phyloP scores from a whole-genome alignment of 306 rosid genomes.

The Prunus mongolica region DNA sequence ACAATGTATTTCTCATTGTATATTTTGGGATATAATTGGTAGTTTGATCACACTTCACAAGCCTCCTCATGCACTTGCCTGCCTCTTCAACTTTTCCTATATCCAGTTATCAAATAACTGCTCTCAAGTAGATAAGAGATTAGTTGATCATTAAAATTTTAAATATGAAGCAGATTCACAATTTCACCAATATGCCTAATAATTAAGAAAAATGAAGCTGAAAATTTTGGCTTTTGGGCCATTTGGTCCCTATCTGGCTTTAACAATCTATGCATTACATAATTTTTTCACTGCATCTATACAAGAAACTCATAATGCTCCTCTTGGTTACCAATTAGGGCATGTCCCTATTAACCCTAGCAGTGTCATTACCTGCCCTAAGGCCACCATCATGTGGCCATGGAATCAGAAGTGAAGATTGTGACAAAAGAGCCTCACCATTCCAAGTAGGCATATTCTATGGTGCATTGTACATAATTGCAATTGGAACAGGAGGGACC shows the following conservation, averaged over 20 bases:
- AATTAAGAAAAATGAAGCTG: background rate
- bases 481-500: constrained; percentile 79
- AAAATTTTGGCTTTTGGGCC: no score
- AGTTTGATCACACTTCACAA: background rate
- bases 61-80: background rate
- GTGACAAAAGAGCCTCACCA: constrained; percentile 41
- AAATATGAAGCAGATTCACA: background rate
- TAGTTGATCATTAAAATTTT: background rate
- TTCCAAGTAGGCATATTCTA: constrained; percentile 59
- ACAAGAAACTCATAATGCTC: background rate
- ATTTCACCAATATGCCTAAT: background rate
- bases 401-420: constrained; percentile 24
- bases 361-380: constrained; percentile 59
- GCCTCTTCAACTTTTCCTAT: background rate
- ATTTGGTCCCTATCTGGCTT: no score
- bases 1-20: background rate
- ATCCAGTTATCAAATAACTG: background rate
- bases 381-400: constrained; percentile 58
- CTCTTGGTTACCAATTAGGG: constrained; percentile 34
- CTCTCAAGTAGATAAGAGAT: no score
- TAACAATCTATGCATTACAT: background rate
- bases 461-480: constrained; percentile 58
- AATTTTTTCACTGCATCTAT: background rate
- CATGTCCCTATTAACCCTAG: constrained; percentile 58
- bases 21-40: background rate